A percentile compares a stretch with the other conserved stretches of the same genome.
These are phyloP conservation scores for Coemansia sp. DNA, from an alignment of 192 early-diverging fungal species.

Conservation along the genomic window DNA sequence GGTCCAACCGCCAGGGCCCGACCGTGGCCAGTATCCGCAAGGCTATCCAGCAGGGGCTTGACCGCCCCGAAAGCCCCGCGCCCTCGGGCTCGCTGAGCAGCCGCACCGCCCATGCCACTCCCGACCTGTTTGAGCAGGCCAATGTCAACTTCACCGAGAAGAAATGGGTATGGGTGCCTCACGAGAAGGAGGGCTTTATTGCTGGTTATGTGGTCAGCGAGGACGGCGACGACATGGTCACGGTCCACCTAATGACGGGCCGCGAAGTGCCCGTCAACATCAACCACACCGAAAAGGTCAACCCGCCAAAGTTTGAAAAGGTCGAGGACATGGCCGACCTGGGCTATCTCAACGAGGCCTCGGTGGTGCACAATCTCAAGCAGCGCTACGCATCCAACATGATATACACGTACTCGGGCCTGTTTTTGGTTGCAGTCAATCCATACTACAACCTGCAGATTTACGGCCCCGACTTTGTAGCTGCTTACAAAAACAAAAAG, in stretches of 20 bases:
- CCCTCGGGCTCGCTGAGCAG: constrained; percentile 36
- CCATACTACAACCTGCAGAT: constrained; percentile 92
- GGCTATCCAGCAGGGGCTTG: constrained; percentile 53
- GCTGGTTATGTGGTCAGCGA: constrained; percentile 75
- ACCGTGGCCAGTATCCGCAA: constrained; percentile 54
- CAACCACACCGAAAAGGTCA: constrained; percentile 92
- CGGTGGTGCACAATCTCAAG: constrained; percentile 95
- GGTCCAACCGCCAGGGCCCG: constrained; percentile 28
- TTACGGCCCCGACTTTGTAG: constrained; percentile 71
- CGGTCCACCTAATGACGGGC: constrained; percentile 75
- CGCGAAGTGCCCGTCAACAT: constrained; percentile 69
- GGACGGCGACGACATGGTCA: constrained; percentile 65
- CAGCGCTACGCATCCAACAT: constrained; percentile 85
- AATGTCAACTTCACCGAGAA: constrained; percentile 86
- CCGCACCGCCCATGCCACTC: constrained; percentile 31
- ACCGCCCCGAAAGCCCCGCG: constrained; percentile 43
- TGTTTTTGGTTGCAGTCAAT: constrained; percentile 97
- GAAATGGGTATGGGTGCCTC: constrained; percentile 96
- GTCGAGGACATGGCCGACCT: constrained; percentile 99
- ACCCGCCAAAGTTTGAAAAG: constrained; percentile 98
- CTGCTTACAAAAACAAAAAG: constrained; percentile 66
- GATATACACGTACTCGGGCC: constrained; percentile 99
- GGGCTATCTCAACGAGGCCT: constrained; percentile 95
- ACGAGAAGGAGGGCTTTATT: constrained; percentile 87
- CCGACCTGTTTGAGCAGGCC: constrained; percentile 55